Conservation (phyloP, 495 filamentous ascomycete genomes). For the Venustampulla echinocandica region DNA sequence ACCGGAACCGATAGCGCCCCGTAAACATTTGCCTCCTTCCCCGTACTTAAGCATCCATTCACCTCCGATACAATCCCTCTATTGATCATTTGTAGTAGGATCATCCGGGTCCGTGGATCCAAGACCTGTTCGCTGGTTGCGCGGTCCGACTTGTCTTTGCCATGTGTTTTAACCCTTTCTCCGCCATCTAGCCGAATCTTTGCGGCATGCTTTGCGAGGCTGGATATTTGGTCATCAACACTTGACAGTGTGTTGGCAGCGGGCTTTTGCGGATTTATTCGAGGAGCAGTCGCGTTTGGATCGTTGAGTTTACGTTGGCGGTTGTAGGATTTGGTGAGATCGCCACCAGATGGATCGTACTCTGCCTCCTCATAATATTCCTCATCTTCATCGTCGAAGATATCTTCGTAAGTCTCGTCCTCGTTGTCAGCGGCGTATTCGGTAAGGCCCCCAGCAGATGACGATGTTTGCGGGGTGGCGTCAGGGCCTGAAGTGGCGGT, state of each 20-base stretch:
- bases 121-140: conserved; percentile 91
- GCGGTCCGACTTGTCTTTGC: conserved; percentile 79
- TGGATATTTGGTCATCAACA: conserved; percentile 80
- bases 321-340: conserved; percentile 87
- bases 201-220: conserved; percentile 74
- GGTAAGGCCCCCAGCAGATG: conserved; percentile 9
- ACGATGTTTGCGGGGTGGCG: conserved; percentile 21
- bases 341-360: conserved; percentile 49
- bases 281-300: conserved; percentile 51
- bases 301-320: conserved; percentile 58
- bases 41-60: conserved; percentile 86
- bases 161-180: conserved; percentile 41
- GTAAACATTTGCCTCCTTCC: conserved; percentile 98
- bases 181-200: conserved; percentile 76
- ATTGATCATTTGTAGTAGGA: conserved; percentile 91
- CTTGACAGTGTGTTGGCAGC: conserved; percentile 65
- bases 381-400: conserved; percentile 49
- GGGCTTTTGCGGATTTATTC: conserved; percentile 78
- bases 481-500: conserved; percentile 7
- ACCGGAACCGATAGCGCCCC: conserved; percentile 51
- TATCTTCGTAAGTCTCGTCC: conserved; percentile 41
- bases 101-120: conserved; percentile 89
- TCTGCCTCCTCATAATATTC: conserved; percentile 51
- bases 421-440: conserved; percentile 25
- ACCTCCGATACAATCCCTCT: conserved; percentile 70